phyloP scores from a whole-genome alignment of 208 protist genomes.

The Endotrypanum monterogeii region DNA sequence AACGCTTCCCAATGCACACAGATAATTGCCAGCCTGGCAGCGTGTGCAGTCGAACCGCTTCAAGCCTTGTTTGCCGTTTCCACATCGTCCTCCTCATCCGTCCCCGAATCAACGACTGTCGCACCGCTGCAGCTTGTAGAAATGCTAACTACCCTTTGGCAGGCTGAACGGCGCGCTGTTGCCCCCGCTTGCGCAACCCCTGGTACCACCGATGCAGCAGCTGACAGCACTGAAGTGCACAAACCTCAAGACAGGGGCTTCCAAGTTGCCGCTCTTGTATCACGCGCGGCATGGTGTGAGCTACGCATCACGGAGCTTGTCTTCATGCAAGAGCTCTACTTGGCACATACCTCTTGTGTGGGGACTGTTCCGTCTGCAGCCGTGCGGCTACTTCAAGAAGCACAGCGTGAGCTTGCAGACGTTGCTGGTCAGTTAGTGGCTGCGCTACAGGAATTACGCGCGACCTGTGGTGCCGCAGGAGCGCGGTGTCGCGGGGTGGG shows the following conservation, averaged over 20 bases:
- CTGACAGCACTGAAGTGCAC: not conserved
- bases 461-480: not conserved
- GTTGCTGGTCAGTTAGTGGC: conserved; percentile 20
- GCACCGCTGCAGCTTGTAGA: conserved; percentile 8
- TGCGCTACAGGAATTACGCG: conserved; percentile 28
- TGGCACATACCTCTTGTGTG: conserved; percentile 2
- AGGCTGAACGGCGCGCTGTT: not conserved
- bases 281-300: conserved; percentile 31
- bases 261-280: conserved; percentile 18
- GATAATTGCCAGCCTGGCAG: conserved; percentile 11
- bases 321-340: conserved; percentile 24
- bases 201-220: not conserved
- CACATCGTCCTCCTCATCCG: not conserved
- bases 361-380: not conserved
- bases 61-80: not conserved
- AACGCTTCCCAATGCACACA: not conserved
- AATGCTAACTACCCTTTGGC: conserved; percentile 6
- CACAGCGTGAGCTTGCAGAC: conserved; percentile 13
- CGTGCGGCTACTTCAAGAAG: not conserved
- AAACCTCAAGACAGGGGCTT: not conserved
- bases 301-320: conserved; percentile 26
- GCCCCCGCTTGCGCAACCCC: not conserved
- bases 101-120: not conserved
- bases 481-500: not conserved
- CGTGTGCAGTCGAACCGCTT: conserved; percentile 21